Evolutionary conservation across 2,329 filamentous ascomycete genomes (phyloP).

Genomic region (Dactylellina parvicollis): DNA sequence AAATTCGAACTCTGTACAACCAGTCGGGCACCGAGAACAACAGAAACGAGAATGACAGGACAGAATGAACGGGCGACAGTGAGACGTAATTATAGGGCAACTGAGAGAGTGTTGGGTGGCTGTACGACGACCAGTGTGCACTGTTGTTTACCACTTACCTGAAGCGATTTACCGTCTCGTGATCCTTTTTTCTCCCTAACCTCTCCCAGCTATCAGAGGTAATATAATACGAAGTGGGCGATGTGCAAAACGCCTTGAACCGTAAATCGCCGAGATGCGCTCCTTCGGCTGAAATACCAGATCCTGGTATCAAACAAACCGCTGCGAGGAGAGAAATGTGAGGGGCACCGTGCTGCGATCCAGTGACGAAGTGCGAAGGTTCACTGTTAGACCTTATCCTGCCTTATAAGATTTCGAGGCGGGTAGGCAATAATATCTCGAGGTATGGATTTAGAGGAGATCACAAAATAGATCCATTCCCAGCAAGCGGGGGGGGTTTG

Average conservation of each 20-base stretch:
- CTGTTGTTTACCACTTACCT: conserved; percentile 39
- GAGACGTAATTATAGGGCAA: conserved; percentile 27
- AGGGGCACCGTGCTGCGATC: conserved; percentile 38
- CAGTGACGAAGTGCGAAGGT: conserved; percentile 12
- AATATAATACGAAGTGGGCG: conserved; percentile 9
- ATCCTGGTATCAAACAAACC: conserved; percentile 38
- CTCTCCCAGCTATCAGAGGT: conserved; percentile 31
- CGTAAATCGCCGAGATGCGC: conserved; percentile 52
- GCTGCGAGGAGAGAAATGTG: conserved; percentile 5
- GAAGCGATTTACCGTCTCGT: conserved; percentile 45
- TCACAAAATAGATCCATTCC: conserved; percentile 2
- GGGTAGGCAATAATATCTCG: conserved; percentile 33
- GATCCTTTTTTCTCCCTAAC: conserved; percentile 38
- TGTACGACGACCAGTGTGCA: conserved; percentile 26
- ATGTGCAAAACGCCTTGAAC: conserved; percentile 11
- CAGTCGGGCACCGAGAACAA: conserved; percentile 42
- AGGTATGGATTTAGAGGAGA: conserved; percentile 18
- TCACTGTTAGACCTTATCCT: conserved; percentile 19
- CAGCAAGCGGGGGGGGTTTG: neutral
- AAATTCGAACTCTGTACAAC: conserved; percentile 41
- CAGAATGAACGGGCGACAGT: conserved; percentile 15
- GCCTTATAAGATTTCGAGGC: conserved; percentile 31
- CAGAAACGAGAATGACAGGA: conserved; percentile 30
- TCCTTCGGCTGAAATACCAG: conserved; percentile 54
- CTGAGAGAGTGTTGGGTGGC: conserved; percentile 15